Base-by-base conservation (phyloP, 768 basidiomycete genomes). In the Porpolomopsis calyptriformis region DNA sequence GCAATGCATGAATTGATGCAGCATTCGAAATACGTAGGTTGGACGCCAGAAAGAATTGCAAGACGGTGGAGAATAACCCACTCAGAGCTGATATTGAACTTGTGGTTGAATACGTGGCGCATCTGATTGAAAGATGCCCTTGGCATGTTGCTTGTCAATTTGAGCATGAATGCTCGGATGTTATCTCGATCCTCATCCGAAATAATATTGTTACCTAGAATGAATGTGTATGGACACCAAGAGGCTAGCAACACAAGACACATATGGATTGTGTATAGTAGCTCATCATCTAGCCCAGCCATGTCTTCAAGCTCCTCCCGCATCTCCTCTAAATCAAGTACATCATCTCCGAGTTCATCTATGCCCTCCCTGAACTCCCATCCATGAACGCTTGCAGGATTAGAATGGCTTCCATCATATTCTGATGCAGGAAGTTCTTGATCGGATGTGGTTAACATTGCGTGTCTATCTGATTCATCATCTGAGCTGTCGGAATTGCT, bases 1-100 rank as follows among this genome's bases (percentile, higher is more conserved):
- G 57, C 52, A 14, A 62, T 50, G 45, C 67, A 70, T 0, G 58
- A 61, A 25, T 62, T 58, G 8, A 56, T 31, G 45, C 69, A 70
- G 38, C 65, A 31, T 7, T 31, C 29, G 29, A 7, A 31, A 14
- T 7, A 14, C 29, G 7, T 7, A 14, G 29, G 29, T 14, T 31
- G 7, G 29, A 31, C 14, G 29, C 29, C 29, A 7, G 29, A 31
- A 31, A 31, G 29, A 31, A 31, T 31, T 31, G 29, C 29, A 31
- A 31, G 29, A 7, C 29, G 29, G 14, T 14, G 29, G 14, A 31
- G 29, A 31, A 31, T 31, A 14, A 14, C 29, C 29, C 29, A 64
- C 20, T 59, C 52, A 0, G 63, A 63, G 8, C 43, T 34, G 12
- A 65, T 52, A 2, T 54, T 31, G 20, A 63, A 33, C 19, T 59